Evolutionary conservation across 2,329 filamentous ascomycete species (phyloP).

Genomic region (Colletotrichum sp.): DNA sequence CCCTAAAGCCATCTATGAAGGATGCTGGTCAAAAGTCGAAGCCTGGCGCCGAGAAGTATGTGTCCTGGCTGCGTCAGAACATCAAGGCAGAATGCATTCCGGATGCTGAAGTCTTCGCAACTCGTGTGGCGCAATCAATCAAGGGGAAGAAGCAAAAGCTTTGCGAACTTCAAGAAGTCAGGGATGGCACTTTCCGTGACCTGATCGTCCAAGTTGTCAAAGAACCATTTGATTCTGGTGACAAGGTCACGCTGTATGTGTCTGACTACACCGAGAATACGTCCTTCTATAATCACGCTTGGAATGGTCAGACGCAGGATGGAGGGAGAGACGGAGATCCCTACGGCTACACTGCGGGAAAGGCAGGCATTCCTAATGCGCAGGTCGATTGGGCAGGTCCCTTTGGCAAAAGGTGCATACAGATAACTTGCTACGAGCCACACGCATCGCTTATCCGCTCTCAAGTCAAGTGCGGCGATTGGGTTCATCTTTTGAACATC

Average conservation of each 20-base stretch:
- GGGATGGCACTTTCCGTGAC: conserved; percentile 65
- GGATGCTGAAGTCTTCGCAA: conserved; percentile 45
- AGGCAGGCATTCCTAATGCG: conserved; percentile 20
- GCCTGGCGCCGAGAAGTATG: conserved; percentile 42
- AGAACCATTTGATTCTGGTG: conserved; percentile 46
- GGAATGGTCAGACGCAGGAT: conserved; percentile 31
- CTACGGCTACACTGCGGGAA: conserved; percentile 54
- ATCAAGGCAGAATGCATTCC: conserved; percentile 51
- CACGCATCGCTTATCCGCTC: conserved; percentile 66
- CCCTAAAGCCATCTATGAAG: conserved; percentile 26
- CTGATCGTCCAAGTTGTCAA: conserved; percentile 74
- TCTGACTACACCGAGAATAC: conserved; percentile 83
- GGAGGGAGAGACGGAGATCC: conserved; percentile 53
- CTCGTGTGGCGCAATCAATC: conserved; percentile 39
- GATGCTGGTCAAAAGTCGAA: conserved; percentile 23
- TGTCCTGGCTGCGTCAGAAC: conserved; percentile 52
- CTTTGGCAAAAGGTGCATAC: conserved; percentile 73
- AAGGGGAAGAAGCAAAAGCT: conserved; percentile 61
- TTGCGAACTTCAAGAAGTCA: conserved; percentile 67
- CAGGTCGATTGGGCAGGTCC: conserved; percentile 71
- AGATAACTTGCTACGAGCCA: conserved; percentile 72
- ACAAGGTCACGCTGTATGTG: conserved; percentile 70
- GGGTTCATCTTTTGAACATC: conserved; percentile 74
- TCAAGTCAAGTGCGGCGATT: conserved; percentile 62
- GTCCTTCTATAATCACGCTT: conserved; percentile 59